phyloP scores from a whole-genome alignment of 2,329 filamentous ascomycete species.

The Leptoxyphium fumago region DNA sequence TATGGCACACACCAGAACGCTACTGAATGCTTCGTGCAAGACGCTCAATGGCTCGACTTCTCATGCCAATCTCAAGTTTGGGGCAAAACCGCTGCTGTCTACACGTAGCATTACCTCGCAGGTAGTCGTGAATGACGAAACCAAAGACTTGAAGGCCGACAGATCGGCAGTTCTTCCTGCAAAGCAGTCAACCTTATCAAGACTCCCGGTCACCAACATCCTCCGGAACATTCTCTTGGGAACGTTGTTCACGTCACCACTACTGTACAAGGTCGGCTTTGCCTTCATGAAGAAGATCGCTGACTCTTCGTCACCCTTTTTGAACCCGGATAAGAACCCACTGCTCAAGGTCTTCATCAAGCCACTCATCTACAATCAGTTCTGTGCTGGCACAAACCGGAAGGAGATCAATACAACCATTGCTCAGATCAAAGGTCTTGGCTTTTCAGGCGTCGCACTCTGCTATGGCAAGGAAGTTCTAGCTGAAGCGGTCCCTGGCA shows the following conservation, averaged over 20 bases:
- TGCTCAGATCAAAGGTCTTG: constrained; percentile 31
- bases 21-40: too few relatives aligned
- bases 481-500: constrained; percentile 10
- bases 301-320: constrained; percentile 27
- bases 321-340: constrained; percentile 35
- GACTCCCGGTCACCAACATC: constrained; percentile 12
- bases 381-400: constrained; percentile 39
- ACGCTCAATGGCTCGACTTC: too few relatives aligned
- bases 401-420: constrained; percentile 33
- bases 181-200: too few relatives aligned
- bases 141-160: too few relatives aligned
- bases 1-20: too few relatives aligned
- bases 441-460: constrained; percentile 39
- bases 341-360: constrained; percentile 31
- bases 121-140: too few relatives aligned
- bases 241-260: constrained; percentile 17
- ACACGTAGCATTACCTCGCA: too few relatives aligned
- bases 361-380: constrained; percentile 41
- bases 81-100: constrained; percentile 1
- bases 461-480: constrained; percentile 38
- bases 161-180: too few relatives aligned
- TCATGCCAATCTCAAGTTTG: constrained; percentile 1
- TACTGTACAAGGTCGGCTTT: constrained; percentile 18
- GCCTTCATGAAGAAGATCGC: constrained; percentile 24
- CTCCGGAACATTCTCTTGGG: constrained; percentile 18